A percentile compares a stretch with the other conserved stretches of the same genome.
Evolutionary conservation across 805 yeast genomes (phyloP).

Genomic region (Martiniozyma abietophila): DNA sequence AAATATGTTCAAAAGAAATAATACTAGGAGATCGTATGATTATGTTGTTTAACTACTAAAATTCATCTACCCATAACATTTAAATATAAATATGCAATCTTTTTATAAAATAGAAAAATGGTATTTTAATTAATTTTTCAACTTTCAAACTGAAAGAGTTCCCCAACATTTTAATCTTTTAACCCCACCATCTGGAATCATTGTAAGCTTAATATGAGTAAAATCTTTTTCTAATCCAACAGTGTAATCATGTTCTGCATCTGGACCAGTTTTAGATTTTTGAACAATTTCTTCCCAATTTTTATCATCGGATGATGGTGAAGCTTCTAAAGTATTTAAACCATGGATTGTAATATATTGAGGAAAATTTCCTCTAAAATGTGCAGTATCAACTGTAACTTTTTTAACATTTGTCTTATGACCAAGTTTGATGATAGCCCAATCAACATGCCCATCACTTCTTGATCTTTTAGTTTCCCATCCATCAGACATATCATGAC

Average conservation of each 20-base stretch:
- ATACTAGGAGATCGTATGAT: too few species aligned
- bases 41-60: too few species aligned
- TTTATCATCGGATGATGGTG: conserved; percentile 32
- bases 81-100: too few species aligned
- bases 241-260: conserved; percentile 60
- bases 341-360: conserved; percentile 69
- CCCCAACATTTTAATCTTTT: conserved; percentile 86
- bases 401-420: conserved; percentile 45
- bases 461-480: conserved; percentile 96
- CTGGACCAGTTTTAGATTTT: conserved; percentile 72
- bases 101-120: too few species aligned
- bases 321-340: conserved; percentile 27
- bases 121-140: too few species aligned
- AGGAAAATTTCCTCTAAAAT: conserved; percentile 92
- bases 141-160: conserved; percentile 18
- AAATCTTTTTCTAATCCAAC: conserved; percentile 26
- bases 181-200: conserved; percentile 96
- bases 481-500: conserved; percentile 94
- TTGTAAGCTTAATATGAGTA: conserved; percentile 69
- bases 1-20: too few species aligned
- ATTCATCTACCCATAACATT: too few species aligned
- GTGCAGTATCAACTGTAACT: conserved; percentile 82
- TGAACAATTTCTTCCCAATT: conserved; percentile 60
- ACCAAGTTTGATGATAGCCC: conserved; percentile 83
- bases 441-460: conserved; percentile 74